Evolutionary conservation across 2,329 filamentous ascomycete genomes (phyloP).

Genomic region (Botrytis hyacinthi): DNA sequence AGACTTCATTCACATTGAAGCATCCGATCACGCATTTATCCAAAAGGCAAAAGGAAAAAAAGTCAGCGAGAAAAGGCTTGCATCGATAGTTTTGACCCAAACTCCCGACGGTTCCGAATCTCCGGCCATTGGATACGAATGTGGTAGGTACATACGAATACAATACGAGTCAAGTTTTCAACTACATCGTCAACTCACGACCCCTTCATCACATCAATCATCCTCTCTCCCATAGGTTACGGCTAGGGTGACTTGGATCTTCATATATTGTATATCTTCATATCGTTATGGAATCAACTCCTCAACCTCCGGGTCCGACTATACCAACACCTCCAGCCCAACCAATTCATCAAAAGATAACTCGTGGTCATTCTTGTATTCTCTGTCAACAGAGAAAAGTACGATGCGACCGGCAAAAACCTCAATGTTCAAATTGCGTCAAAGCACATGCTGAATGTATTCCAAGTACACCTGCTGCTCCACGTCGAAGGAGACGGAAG

Average conservation of each 20-base stretch:
- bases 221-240: background rate
- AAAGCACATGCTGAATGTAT: constrained; percentile 36
- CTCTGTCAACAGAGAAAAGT: constrained; percentile 38
- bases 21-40: background rate
- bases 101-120: background rate
- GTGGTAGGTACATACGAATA: background rate
- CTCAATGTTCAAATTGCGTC: constrained; percentile 36
- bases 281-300: constrained; percentile 17
- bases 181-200: background rate
- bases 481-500: constrained; percentile 33
- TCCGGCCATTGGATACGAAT: background rate
- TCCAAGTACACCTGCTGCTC: constrained; percentile 32
- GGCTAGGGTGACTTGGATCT: too few species aligned
- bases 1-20: background rate
- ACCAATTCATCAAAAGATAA: constrained; percentile 25
- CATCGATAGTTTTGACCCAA: background rate
- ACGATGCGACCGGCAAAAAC: constrained; percentile 36
- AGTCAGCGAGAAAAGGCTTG: background rate
- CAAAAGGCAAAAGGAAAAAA: background rate
- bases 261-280: background rate
- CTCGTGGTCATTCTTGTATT: constrained; percentile 33
- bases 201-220: constrained; percentile 39
- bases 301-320: background rate
- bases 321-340: background rate
- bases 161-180: background rate